phyloP scores from a whole-genome alignment of 106 monocot genomes.

The Amphibolis antarctica region DNA sequence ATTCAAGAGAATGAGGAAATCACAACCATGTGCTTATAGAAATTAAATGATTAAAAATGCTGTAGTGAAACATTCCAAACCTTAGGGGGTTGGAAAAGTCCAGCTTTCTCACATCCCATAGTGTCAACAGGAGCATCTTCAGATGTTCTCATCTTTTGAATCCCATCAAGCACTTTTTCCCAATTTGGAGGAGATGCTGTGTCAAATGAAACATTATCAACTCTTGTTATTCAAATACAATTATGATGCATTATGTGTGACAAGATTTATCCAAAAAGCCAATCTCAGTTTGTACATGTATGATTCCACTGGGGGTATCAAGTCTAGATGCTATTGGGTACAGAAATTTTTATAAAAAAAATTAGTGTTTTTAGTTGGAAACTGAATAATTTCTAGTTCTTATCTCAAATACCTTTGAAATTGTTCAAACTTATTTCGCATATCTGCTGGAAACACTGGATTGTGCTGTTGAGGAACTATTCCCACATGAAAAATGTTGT shows the following conservation, averaged over 20 bases:
- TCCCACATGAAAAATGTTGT: no score
- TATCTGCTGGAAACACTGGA: background rate
- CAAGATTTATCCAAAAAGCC: no score
- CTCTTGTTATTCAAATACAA: background rate
- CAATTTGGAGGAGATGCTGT: conserved; percentile 38
- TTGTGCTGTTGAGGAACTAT: no score
- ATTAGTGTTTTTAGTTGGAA: background rate
- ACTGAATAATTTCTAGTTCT: background rate
- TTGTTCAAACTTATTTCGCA: background rate
- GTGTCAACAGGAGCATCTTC: conserved; percentile 94
- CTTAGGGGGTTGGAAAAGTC: conserved; percentile 69
- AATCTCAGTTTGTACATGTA: background rate
- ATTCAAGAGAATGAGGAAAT: no score
- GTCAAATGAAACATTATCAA: background rate
- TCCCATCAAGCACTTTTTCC: conserved; percentile 72
- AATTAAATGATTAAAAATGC: no score
- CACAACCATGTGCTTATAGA: no score
- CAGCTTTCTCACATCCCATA: conserved; percentile 94
- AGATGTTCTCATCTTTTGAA: conserved; percentile 65
- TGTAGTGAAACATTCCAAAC: conserved; percentile 17
- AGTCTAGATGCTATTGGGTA: no score
- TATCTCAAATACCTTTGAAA: background rate
- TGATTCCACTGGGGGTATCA: no score
- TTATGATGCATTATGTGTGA: conserved; percentile 5
- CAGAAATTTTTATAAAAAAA: background rate